Percentiles rank a stretch among this genome's conserved stretches.
These are phyloP conservation scores for Casuarina glauca DNA, from an alignment of 306 rosid species.

Conservation along the genomic window DNA sequence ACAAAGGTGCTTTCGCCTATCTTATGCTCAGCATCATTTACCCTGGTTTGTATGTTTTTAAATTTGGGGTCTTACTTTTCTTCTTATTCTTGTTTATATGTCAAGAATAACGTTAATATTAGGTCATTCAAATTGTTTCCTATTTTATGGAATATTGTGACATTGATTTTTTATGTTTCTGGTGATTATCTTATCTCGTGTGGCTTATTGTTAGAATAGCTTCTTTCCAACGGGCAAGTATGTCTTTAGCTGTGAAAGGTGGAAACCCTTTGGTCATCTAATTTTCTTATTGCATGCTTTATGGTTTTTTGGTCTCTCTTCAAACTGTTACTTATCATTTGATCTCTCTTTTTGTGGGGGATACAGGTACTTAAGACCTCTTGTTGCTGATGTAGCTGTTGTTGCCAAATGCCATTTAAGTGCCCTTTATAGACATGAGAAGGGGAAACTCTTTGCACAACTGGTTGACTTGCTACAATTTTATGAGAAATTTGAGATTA, in stretches of 20 bases:
- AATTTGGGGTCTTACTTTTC: neutral
- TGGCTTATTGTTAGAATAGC: neutral
- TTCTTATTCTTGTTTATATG: neutral
- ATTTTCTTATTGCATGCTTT: slow-evolving; percentile 9
- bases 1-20: neutral
- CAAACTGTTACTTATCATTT: neutral
- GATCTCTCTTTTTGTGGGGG: slow-evolving; percentile 17
- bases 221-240: neutral
- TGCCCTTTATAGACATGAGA: slow-evolving; percentile 84
- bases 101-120: neutral
- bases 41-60: neutral
- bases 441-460: slow-evolving; percentile 95
- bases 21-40: neutral
- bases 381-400: slow-evolving; percentile 96
- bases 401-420: slow-evolving; percentile 98
- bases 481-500: slow-evolving; percentile 94
- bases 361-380: slow-evolving; percentile 84
- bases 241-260: neutral
- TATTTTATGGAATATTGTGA: neutral
- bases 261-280: neutral
- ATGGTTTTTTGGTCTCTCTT: slow-evolving; percentile 3
- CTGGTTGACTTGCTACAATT: slow-evolving; percentile 91
- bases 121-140: neutral
- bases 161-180: slow-evolving; percentile 2
- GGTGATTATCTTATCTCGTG: neutral